Conservation (phyloP, 2,329 filamentous ascomycete genomes). For the Pseudocercospora macadamiae region DNA sequence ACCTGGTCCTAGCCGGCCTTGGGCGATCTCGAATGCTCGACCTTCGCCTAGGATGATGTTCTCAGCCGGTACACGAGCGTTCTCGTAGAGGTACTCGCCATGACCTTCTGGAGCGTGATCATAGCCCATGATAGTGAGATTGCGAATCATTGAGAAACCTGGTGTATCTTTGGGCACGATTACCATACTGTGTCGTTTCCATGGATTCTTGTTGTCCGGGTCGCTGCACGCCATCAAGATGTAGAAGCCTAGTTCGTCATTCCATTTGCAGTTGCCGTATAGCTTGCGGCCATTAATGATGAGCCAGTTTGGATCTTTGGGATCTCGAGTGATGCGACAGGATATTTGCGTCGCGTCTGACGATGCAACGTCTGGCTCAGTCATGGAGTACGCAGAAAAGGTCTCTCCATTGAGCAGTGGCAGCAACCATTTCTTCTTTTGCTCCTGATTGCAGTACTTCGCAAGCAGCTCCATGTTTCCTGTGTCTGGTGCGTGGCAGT, state of each 20-base stretch:
- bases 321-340: constrained; percentile 67
- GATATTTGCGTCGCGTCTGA: constrained; percentile 54
- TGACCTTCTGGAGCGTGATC: constrained; percentile 96
- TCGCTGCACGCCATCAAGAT: constrained; percentile 95
- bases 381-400: constrained; percentile 55
- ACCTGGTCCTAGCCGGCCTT: constrained; percentile 91
- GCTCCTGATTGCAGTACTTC: constrained; percentile 52
- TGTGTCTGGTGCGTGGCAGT: constrained; percentile 47
- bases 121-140: constrained; percentile 91
- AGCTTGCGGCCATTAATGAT: constrained; percentile 96
- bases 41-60: constrained; percentile 92
- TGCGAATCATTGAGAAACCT: constrained; percentile 87
- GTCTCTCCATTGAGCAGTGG: constrained; percentile 52
- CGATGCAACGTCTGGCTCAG: constrained; percentile 52
- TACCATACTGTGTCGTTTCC: constrained; percentile 89
- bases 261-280: constrained; percentile 95
- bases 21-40: constrained; percentile 96
- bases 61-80: constrained; percentile 79
- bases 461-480: constrained; percentile 55
- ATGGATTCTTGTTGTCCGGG: constrained; percentile 71
- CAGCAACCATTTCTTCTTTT: constrained; percentile 53
- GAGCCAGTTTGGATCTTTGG: constrained; percentile 79
- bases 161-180: constrained; percentile 82
- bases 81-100: constrained; percentile 74
- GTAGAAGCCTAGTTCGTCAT: constrained; percentile 86